Evolutionary conservation across 441 rosid genomes (phyloP).

Genomic region (Jatropha multifida): DNA sequence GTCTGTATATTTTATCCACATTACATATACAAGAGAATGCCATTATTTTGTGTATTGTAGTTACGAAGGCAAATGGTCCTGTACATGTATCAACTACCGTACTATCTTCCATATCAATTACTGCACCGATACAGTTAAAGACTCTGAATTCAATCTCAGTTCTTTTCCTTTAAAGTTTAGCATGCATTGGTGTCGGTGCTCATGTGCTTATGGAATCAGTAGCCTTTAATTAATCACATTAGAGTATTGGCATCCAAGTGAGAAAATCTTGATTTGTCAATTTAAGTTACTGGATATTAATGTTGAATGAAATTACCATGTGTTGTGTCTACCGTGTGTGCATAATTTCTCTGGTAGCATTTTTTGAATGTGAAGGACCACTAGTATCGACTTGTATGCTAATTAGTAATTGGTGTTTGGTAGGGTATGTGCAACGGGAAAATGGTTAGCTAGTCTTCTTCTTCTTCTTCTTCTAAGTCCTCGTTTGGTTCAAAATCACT

Average conservation of each 20-base stretch:
- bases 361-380: background rate
- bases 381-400: background rate
- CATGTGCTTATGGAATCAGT: too few relatives aligned
- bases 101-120: constrained; percentile 7
- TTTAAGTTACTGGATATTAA: background rate
- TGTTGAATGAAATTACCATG: background rate
- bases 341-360: background rate
- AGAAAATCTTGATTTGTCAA: background rate
- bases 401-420: background rate
- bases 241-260: background rate
- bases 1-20: constrained; percentile 22
- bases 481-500: too few relatives aligned
- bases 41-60: constrained; percentile 28
- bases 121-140: constrained; percentile 6
- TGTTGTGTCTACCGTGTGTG: background rate
- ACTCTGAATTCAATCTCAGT: constrained; percentile 1
- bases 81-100: constrained; percentile 30
- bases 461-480: too few relatives aligned
- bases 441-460: too few relatives aligned
- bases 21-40: constrained; percentile 22
- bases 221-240: background rate
- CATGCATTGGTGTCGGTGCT: too few relatives aligned
- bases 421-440: background rate
- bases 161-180: background rate
- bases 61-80: constrained; percentile 8